Evolutionary conservation across 2,329 filamentous ascomycete species (phyloP).

Genomic region (Xylariaceae sp.): DNA sequence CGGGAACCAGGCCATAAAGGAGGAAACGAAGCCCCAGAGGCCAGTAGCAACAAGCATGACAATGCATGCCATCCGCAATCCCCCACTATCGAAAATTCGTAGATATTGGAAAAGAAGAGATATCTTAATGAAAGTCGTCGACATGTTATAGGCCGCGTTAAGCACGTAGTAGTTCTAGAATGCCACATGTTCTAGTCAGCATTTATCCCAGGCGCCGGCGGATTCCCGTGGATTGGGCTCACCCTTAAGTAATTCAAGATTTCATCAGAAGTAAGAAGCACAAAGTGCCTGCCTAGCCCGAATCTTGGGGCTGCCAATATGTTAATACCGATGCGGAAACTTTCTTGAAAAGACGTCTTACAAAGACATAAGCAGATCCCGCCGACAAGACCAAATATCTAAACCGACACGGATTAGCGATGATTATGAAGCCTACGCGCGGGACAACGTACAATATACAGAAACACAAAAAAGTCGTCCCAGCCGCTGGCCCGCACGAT

Average conservation of each 20-base stretch:
- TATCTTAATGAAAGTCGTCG: constrained; percentile 32
- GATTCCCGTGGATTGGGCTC: background rate
- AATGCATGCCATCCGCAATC: constrained; percentile 18
- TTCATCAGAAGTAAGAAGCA: constrained; percentile 8
- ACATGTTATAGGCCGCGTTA: constrained; percentile 30
- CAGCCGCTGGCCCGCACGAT: constrained; percentile 25
- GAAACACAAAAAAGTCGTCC: constrained; percentile 29
- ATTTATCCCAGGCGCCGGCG: background rate
- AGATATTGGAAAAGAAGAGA: constrained; percentile 35
- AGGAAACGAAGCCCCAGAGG: constrained; percentile 29
- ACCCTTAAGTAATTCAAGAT: constrained; percentile 23
- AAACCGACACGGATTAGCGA: background rate
- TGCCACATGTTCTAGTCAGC: background rate
- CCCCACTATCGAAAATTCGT: constrained; percentile 24
- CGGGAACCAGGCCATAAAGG: constrained; percentile 33
- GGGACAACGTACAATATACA: constrained; percentile 18
- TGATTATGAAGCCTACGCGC: background rate
- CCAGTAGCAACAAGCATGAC: constrained; percentile 21
- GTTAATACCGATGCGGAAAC: constrained; percentile 1
- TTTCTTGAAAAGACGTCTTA: background rate
- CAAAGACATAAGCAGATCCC: constrained; percentile 16
- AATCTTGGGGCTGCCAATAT: constrained; percentile 15
- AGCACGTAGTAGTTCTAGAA: constrained; percentile 29
- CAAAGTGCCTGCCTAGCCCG: constrained; percentile 26
- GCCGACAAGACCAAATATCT: constrained; percentile 13